Conservation (phyloP, 805 yeast species). For the Yarrowia sp. region DNA sequence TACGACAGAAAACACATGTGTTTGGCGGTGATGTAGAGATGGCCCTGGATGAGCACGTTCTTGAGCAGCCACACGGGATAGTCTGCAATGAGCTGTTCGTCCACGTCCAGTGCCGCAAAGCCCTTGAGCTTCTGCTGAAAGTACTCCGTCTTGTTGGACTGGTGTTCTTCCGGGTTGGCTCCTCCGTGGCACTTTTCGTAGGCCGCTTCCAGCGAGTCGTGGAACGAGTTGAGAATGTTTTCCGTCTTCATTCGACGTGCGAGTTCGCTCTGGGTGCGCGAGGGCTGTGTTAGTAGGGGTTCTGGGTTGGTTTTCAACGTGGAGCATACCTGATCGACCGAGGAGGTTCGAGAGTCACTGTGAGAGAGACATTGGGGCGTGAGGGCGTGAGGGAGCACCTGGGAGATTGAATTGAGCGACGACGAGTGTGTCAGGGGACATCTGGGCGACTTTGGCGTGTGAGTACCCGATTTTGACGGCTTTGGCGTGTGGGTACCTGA, state of each 20-base stretch:
- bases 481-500: background rate
- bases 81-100: constrained; percentile 38
- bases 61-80: constrained; percentile 75
- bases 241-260: constrained; percentile 16
- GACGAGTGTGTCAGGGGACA: background rate
- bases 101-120: constrained; percentile 16
- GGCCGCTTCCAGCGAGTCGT: constrained; percentile 23
- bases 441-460: background rate
- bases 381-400: background rate
- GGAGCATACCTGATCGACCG: background rate
- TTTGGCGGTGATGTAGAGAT: constrained; percentile 63
- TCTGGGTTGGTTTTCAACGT: too few relatives aligned
- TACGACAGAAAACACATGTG: constrained; percentile 73
- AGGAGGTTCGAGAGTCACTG: background rate
- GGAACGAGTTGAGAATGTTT: constrained; percentile 20
- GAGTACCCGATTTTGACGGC: background rate
- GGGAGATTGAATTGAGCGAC: background rate
- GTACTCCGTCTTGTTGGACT: constrained; percentile 16
- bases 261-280: constrained; percentile 10
- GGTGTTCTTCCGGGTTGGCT: constrained; percentile 14
- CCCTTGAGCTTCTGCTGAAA: constrained; percentile 25
- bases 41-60: constrained; percentile 85
- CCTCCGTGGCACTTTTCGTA: constrained; percentile 24
- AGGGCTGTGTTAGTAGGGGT: constrained; percentile 17
- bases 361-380: background rate